Base-by-base conservation (phyloP, 257 asterid genomes). In the Nicotiana noctiflora region DNA sequence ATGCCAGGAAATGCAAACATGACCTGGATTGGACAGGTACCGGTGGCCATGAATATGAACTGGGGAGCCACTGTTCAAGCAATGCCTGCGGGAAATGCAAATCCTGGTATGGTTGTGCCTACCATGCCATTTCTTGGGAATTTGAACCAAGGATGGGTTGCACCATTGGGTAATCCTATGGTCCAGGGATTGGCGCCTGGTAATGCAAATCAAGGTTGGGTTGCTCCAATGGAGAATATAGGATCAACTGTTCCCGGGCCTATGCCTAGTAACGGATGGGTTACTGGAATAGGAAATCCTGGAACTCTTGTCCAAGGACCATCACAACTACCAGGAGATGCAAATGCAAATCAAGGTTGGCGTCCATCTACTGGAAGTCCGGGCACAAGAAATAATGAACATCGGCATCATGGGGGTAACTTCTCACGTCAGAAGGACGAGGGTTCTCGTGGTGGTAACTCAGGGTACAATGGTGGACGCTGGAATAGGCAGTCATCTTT, bases 401-500 rank as follows among this genome's bases (percentile, higher is more conserved):
- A 82, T 25, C 84, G 84, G 84, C 88, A 63, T 6, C 49, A 49
- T 70, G 88, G 93, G 53, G 88, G 90, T 10, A 51, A 51, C 83
- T 90, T 86, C 82, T 76, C 88, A 1, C 89, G 93, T 31, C 93
- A 64, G 32, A 83, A 88, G 63, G 84, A 84, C 82, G 75, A 44
- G 12, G 87, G 85, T 17, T 56, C 83, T 59, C 86, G 60, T 37
- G 77, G 81, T 17, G 83, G 87, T 74, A 40, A 79, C 46, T 74
- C 89, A 8, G 90, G 91, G 52, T 89, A 80, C 62, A 89, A 88
- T 8, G 87, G 86, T 13, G 85, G 94, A 87, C 89, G 93, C 46
- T 92, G 97, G 97, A 87, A 88, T 75, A 88, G 98, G 83, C 96
- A 88, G 62, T 64, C 90, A 0, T 86, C 97, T 5, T 89, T 83